Percentiles rank a stretch among this genome's conserved stretches.
Conservation (phyloP, 371 early-diverging fungal genomes). For the Zopfochytrium polystomum region DNA sequence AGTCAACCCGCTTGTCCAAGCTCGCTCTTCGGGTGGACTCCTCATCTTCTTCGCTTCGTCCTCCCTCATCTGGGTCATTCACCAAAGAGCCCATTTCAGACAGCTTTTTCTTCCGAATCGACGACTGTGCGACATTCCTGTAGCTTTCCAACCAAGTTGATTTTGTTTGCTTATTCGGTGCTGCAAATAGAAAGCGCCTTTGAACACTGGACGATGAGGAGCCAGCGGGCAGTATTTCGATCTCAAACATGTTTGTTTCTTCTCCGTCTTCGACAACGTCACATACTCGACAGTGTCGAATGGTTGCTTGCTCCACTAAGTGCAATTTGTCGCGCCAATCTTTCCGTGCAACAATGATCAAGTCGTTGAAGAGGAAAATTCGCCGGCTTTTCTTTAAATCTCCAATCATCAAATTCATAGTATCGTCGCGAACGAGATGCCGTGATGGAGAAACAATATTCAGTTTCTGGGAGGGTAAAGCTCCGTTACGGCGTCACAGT, state of each 20-base stretch:
- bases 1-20: slow-evolving; percentile 1
- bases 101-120: slow-evolving; percentile 36
- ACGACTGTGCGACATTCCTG: slow-evolving; percentile 28
- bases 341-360: slow-evolving; percentile 46
- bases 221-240: slow-evolving; percentile 40
- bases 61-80: slow-evolving; percentile 19
- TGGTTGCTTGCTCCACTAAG: slow-evolving; percentile 42
- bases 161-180: slow-evolving; percentile 31
- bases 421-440: slow-evolving; percentile 50
- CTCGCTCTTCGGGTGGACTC: background rate
- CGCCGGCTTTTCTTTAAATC: slow-evolving; percentile 40
- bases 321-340: slow-evolving; percentile 52
- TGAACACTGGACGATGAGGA: slow-evolving; percentile 7
- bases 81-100: too few relatives aligned
- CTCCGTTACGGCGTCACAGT: too few relatives aligned
- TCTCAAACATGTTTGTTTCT: slow-evolving; percentile 33
- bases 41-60: slow-evolving; percentile 19
- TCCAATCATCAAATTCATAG: slow-evolving; percentile 28
- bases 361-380: slow-evolving; percentile 53
- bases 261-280: slow-evolving; percentile 44
- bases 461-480: slow-evolving; percentile 33
- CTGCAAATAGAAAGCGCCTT: slow-evolving; percentile 35
- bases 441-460: slow-evolving; percentile 46
- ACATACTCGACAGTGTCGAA: slow-evolving; percentile 42
- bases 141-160: slow-evolving; percentile 48